Base-by-base conservation (phyloP, 441 rosid genomes). In the Gossypium davidsonii region DNA sequence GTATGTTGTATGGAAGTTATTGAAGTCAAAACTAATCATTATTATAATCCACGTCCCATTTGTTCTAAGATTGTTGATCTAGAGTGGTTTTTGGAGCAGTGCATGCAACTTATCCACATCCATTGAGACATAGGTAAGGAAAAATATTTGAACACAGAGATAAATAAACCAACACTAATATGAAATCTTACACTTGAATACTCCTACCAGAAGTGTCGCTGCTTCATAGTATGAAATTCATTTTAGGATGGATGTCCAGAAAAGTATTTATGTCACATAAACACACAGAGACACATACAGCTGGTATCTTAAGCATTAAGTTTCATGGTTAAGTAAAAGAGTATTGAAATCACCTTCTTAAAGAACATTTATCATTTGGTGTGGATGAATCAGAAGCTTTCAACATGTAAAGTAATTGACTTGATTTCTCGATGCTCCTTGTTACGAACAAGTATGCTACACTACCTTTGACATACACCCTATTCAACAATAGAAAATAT, bases 381-480 rank as follows among this genome's bases (percentile, higher is more conserved):
- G 83, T 70, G 65, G 59, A 73, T 59, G 85, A 79, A 79, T 85
- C 84, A 11, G 80, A 55, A 77, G 85, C 76, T 82, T 88, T 87
- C 76, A 89, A 77, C 18, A 77, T 83, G 68, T 76, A 73, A 71
- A 94, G 85, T 73, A 91, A 70, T 68, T 86, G 85, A 71, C 84
- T 83, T 70, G 94, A 85, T 78, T 80, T 89, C 82, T 88, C 84
- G 63, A 82, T 79, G 82, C 89, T 83, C 84, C 87, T 83, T 0
- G 97, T 89, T 62, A 90, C 75, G 52, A 90, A 91, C 51, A 91
- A 74, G 81, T 90, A 90, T 25, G 85, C 80, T 42, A 82, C 85
- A 72, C 86, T 89, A 78, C 77, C 80, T 68, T 79, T 81, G 28
- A 87, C 79, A 68, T 71, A 57, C 34, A 91, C 81, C 83, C 98